Evolutionary conservation across 2,329 filamentous ascomycete species (phyloP), one percentile per base, ranked within the genome.

Genomic region (Diaporthe sp.): DNA sequence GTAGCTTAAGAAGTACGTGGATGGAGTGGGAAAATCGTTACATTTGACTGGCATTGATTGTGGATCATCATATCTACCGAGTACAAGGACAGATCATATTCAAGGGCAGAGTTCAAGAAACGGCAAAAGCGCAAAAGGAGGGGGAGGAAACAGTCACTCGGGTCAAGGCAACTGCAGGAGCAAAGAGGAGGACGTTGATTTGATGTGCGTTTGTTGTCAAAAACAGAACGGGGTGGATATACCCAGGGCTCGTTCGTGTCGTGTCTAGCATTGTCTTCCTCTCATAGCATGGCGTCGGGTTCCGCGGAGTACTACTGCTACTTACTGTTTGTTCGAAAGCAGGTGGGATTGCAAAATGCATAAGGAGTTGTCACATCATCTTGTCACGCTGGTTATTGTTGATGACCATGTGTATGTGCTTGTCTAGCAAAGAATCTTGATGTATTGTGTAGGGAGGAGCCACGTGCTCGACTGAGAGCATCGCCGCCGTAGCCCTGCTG

Each of bases 21-120:
- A 13, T 60, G 31, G 51, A 10, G 49, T 44, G 44, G n/a, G 4
- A 49, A 44, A 53, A 39, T 15, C 67, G 55, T 74, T 68, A 58
- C 15, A 74, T 71, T 47, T 71, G 72, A 34, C 15, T 63, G 65
- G 75, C 55, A 74, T 76, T 31, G 63, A 60, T 76, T 53, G 37
- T 42, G 49, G 55, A 53, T 47, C 55, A 74, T 53, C 42, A 71
- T 57, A 74, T 53, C 34, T 74, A 76, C 28, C 25, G 72, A 71
- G 44, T 70, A 76, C 39, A 61, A 70, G 71, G 53, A 34, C 34
- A 74, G 25, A 55, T 39, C 20, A 61, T 47, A 39, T 58, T 28
- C 31, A 63, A 53, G 25, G 71, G 67, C 28, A 72, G 28, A 51
- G 4, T 37, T 22, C 63, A 74, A 57, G 47, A 22, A 39, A 13